These are phyloP conservation scores for Sungouiozyma intestinalis DNA, from an alignment of 805 yeast genomes.

Conservation along the genomic window DNA sequence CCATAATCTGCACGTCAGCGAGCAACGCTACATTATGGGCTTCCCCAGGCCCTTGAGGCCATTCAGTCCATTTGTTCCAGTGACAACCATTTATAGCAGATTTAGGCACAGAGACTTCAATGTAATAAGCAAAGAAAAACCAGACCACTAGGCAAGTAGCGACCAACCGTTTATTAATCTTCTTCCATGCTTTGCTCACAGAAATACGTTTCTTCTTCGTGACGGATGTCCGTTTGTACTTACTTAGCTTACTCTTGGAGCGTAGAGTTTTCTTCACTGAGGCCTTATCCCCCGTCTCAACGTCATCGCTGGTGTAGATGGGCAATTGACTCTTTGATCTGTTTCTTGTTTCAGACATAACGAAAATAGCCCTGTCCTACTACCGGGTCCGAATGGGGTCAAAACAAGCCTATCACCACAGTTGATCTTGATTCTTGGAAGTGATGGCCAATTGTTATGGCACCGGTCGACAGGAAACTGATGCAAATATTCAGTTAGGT, in stretches of 20 bases:
- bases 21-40: slow-evolving; percentile 50
- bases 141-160: slow-evolving; percentile 29
- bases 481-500: no score
- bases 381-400: no score
- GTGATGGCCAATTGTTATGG: no score
- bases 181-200: slow-evolving; percentile 1
- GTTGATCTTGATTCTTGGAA: no score
- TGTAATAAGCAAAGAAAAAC: slow-evolving; percentile 38
- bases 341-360: neutral
- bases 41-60: slow-evolving; percentile 30
- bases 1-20: slow-evolving; percentile 95
- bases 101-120: slow-evolving; percentile 43
- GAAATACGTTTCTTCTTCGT: neutral
- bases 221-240: neutral
- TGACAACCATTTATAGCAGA: slow-evolving; percentile 37
- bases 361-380: no score
- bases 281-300: neutral
- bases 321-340: neutral
- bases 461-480: neutral
- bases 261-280: neutral
- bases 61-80: slow-evolving; percentile 62
- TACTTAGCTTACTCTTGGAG: neutral
- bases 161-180: slow-evolving; percentile 19
- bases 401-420: no score
- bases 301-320: neutral